Evolutionary conservation across 1,139 yeast species (phyloP), one percentile per base, ranked within the genome.

Genomic region (Hemisphaericaspora xylofermentans): DNA sequence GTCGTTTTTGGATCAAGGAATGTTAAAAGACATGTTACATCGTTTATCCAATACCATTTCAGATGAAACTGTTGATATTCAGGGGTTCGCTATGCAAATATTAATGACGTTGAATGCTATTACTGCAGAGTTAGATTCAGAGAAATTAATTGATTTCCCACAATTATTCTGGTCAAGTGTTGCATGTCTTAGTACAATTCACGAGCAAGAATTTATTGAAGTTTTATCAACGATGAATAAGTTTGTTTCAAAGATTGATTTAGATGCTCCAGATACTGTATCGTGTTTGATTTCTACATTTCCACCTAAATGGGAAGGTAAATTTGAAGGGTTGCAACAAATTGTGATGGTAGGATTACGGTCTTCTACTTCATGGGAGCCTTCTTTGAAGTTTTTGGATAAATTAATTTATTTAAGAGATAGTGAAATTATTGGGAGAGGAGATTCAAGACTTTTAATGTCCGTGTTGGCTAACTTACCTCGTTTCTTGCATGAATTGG

Each of bases 81-180:
- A 93, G 63, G 97, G 97, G 0, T 94, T 94, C 63, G 85, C 98
- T 0, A 87, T 94, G 94, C 98, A 94, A 64, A 93, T 93, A 43
- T 67, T 94, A 47, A 91, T 91, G 97, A 93, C 98, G 0, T 64
- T 93, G 51, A 88, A 91, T 64, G 96, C 97, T 0, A 82, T 89
- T 14, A 85, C 94, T 1, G 94, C 95, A 0, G 95, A 88, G 53
- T 68, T 89, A 37, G 86, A 82, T 49, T 75, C 93, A 4, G 88
- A 79, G 34, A 85, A 87, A 49, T 66, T 93, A 47, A 83, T 87
- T 45, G 88, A 87, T 49, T 88, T 84, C 59, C 98, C 98, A 0
- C 98, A 91, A 58, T 65, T 93, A 31, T 94, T 93, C 58, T 94
- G 99, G 99, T 86, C 93, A 1, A 81, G 94, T 25, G 95, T 91